Evolutionary conservation across 1,284 basidiomycete genomes (phyloP), one percentile per base, ranked within the genome.

Genomic region (Pseudozyma pruni): DNA sequence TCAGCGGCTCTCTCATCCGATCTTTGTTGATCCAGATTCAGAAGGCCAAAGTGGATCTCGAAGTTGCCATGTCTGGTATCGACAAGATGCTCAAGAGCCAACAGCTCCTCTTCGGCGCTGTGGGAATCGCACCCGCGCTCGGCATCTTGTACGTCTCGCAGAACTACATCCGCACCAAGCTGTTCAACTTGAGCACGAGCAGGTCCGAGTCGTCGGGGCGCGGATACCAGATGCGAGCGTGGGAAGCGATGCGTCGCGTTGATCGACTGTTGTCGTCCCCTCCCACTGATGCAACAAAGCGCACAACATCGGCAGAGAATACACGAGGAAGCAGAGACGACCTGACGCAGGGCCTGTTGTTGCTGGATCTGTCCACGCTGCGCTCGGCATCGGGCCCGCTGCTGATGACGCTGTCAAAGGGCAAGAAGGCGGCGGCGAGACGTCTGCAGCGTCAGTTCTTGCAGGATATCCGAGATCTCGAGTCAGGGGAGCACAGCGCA

Each of bases 1-100:
- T 98, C 7, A 85, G 87, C 3, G 95, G 95, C 5, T 90, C 90
- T 13, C 86, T 98, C 13, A 85, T 98, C 23, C 87, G 95, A 35
- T 90, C 92, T 0, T 84, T 94, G 31, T 89, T 98, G 58, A 91
- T 98, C 52, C 95, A 98, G 81, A 87, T 97, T 2, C 95, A 98
- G 79, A 98, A 98, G 83, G 92, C 94, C 57, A 98, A 98, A 86
- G 93, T 93, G 57, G 95, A 98, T 82, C 88, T 98, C 50, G 91
- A 93, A 74, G 88, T 95, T 85, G 87, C 92, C 25, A 85, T 97
- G 77, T 84, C 88, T 51, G 89, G 92, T 47, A 91, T 97, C 71
- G 95, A 98, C 84, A 92, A 91, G 79, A 86, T 98, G 47, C 88
- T 98, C 66, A 92, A 90, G 75, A 94, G 92, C 2, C 95, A 98